Evolutionary conservation across 2,329 filamentous ascomycete species (phyloP).

Genomic region (Diaporthe australafricana): DNA sequence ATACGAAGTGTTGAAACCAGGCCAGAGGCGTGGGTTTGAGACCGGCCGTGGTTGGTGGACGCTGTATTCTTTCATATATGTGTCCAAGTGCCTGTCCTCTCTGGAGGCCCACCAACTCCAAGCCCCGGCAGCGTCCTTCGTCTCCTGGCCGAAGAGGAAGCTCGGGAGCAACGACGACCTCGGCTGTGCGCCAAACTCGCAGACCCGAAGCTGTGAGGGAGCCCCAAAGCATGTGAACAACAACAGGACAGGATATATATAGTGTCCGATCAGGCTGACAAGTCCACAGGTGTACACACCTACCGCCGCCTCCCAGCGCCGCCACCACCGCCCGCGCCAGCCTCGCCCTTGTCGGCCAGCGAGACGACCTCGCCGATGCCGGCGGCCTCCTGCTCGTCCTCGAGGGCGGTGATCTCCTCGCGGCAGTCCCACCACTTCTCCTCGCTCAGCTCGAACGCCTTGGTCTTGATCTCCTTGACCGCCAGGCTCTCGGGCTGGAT

Average conservation of each 20-base stretch:
- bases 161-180: too few species aligned
- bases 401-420: conserved; percentile 90
- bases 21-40: too few species aligned
- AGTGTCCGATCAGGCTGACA: neutral
- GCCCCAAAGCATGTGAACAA: neutral
- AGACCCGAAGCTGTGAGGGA: neutral
- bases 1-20: too few species aligned
- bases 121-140: too few species aligned
- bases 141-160: too few species aligned
- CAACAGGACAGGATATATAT: neutral
- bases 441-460: conserved; percentile 90
- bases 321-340: conserved; percentile 60
- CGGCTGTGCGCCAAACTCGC: neutral
- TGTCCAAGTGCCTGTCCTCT: too few species aligned
- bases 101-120: neutral
- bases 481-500: conserved; percentile 75
- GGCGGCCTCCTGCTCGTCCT: conserved; percentile 95
- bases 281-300: neutral
- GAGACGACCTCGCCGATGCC: conserved; percentile 96
- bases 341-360: conserved; percentile 77
- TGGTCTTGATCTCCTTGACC: conserved; percentile 92
- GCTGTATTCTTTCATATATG: too few species aligned
- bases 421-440: conserved; percentile 99
- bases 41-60: too few species aligned
- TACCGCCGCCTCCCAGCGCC: conserved; percentile 41